Evolutionary conservation across 2,329 filamentous ascomycete genomes (phyloP), one percentile per base, ranked within the genome.

Genomic region (Aspergillus sp.): DNA sequence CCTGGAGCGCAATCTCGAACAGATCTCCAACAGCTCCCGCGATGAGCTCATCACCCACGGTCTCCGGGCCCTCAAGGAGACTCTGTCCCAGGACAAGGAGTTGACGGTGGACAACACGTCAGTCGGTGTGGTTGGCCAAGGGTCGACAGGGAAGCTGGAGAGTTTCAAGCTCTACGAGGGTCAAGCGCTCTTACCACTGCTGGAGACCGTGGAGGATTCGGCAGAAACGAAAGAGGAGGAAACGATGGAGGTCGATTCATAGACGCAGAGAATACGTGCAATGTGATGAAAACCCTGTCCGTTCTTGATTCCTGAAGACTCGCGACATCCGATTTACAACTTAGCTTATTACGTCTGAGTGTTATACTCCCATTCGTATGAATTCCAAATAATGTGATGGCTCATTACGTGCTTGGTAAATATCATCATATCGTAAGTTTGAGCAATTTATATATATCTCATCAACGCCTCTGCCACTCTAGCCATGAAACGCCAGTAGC

Each of bases 71-170:
- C 79, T 99, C 70, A 96, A 96, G 81, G 94, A 99, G 81, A 96
- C 89, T 64, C 78, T 99, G 71, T 88, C 89, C 53, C 93, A 97
- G 82, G 94, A 99, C 76, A 96, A 95, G 80, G 92, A 97, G 81
- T 78, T 99, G 72, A 97, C 93, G 50, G 85, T 97, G 38, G 94
- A 97, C 73, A 99, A 99, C 78, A 96, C 92, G 50, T 96, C 91
- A 63, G 84, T 99, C 49, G 92, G 89, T 34, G 81, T 97, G 56
- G 89, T 92, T 19, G 92, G 92, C 9, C 63, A 76, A 51, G 73
- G 77, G 49, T 79, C 78, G 70, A 82, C 81, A 72, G 76, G 66
- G 45, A 78, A 75, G 62, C 61, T 88, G 29, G 89, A 97, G 80
- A 83, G 84, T 58, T 97, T 97, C 78, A 90, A 89, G 79, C 80